Percentiles rank a stretch among this genome's conserved stretches.
These are phyloP conservation scores for Rhizodiscina lignyota DNA, from an alignment of 495 filamentous ascomycete species.

Conservation along the genomic window DNA sequence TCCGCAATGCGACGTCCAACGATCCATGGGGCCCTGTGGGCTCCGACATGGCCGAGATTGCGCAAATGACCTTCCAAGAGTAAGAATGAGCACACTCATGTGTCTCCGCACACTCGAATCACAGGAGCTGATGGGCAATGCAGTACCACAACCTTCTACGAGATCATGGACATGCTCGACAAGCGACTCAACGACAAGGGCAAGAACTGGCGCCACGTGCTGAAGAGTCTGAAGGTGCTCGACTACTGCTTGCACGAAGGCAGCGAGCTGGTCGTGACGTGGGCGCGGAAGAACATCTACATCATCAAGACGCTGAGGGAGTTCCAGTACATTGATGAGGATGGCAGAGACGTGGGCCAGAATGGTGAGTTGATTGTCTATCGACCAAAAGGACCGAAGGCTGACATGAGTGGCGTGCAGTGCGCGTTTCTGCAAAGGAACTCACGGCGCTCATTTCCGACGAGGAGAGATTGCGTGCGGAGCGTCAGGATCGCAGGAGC, in stretches of 20 bases:
- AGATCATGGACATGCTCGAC: slow-evolving; percentile 99
- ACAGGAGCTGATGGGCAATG: neutral
- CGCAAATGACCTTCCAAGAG: slow-evolving; percentile 93
- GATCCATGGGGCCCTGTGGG: slow-evolving; percentile 98
- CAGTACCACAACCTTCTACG: slow-evolving; percentile 62
- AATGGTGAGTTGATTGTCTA: slow-evolving; percentile 45
- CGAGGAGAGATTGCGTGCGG: slow-evolving; percentile 81
- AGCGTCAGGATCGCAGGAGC: slow-evolving; percentile 77
- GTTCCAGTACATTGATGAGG: slow-evolving; percentile 91
- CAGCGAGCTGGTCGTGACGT: slow-evolving; percentile 89
- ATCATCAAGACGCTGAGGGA: slow-evolving; percentile 97
- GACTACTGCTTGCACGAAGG: slow-evolving; percentile 98
- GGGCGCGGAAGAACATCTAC: slow-evolving; percentile 95
- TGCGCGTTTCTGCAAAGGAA: slow-evolving; percentile 91
- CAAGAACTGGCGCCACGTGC: slow-evolving; percentile 98
- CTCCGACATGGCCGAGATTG: slow-evolving; percentile 97
- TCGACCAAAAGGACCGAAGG: neutral
- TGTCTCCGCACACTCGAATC: no score
- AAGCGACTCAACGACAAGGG: slow-evolving; percentile 98
- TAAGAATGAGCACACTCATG: no score
- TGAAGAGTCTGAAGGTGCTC: slow-evolving; percentile 93
- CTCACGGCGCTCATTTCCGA: slow-evolving; percentile 86
- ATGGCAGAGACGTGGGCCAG: slow-evolving; percentile 83
- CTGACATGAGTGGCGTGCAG: slow-evolving; percentile 29
- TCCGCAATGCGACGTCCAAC: slow-evolving; percentile 74